Conservation (phyloP, 129 eudicot genomes). For the Escallonia rubra region DNA sequence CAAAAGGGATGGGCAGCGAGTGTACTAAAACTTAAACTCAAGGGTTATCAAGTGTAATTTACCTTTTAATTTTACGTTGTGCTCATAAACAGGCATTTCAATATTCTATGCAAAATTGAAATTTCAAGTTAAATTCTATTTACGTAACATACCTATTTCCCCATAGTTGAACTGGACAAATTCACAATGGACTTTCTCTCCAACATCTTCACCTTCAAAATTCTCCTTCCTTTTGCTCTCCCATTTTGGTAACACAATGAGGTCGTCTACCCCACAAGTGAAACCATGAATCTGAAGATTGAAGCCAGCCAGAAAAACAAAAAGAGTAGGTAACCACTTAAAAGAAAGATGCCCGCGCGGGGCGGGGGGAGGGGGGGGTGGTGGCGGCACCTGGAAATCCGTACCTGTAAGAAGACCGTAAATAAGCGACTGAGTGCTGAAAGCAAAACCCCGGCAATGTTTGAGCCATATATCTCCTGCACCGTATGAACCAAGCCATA, state of each 20-base stretch:
- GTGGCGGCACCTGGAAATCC: too few relatives aligned
- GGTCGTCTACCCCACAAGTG: conserved; percentile 93
- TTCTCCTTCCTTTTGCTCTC: conserved; percentile 61
- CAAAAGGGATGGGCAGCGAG: too few relatives aligned
- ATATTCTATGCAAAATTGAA: too few relatives aligned
- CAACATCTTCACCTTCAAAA: conserved; percentile 90
- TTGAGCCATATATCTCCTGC: conserved; percentile 86
- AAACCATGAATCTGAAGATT: conserved; percentile 75
- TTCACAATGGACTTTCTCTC: conserved; percentile 84
- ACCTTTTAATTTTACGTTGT: too few relatives aligned
- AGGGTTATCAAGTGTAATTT: too few relatives aligned
- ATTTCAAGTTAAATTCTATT: background rate
- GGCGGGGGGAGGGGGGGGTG: too few relatives aligned
- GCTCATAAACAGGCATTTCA: too few relatives aligned
- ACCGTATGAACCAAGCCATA: conserved; percentile 93
- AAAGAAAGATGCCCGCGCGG: too few relatives aligned
- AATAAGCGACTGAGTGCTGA: conserved; percentile 86
- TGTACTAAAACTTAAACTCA: too few relatives aligned
- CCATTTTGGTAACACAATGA: conserved; percentile 62
- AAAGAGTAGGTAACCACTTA: too few relatives aligned
- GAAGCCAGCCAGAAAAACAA: conserved; percentile 13
- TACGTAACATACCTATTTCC: conserved; percentile 45
- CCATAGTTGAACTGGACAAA: conserved; percentile 66
- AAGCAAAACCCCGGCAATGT: conserved; percentile 74
- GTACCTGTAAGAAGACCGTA: conserved; percentile 75